Evolutionary conservation across 257 asterid genomes (phyloP), one percentile per base, ranked within the genome.

Genomic region (Anisodus tanguticus): DNA sequence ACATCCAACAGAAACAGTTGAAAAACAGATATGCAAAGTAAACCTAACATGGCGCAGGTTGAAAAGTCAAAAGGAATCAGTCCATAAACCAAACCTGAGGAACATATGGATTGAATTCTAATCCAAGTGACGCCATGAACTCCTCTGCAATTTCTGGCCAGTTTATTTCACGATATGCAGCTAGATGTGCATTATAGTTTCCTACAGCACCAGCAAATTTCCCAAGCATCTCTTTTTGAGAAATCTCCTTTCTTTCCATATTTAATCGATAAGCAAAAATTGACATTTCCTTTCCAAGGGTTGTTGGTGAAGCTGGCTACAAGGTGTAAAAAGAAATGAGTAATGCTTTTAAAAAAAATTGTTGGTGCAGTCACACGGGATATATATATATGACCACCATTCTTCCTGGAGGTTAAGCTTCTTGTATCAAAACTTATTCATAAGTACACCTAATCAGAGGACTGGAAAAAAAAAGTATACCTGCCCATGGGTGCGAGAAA

Each of bases 401-500:
- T 53, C 7, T 68, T 22, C 37, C 3, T 2, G 15, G 53, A 49
- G 2, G 4, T 68, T 68, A 68, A 74, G 26, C 51, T 68, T 67
- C 78, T 51, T 4, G 49, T 9, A 35, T 82, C 79, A 59, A 67
- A 66, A 47, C 26, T 55, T 51, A 54, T 35, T 22, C 59, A 63
- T 10, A 60, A 80, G 35, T 79, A 60, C 66, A 9, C 17, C 83
- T 31, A 59, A 62, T 35, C 9, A 47, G 55, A 72, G 55, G 37
- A 54, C 8, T 31, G 10, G 19, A 26, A 11, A 51, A 13, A 7
- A 62, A 17, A 15, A 8, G 43, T 16, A 53, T 88, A 90, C 92
- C 91, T 90, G 93, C 16, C 93, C 93, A 69, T 90, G 93, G 60
- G 93, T 90, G 71, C 91, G 93, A 79, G 93, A 90, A 86, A 90